Percentiles rank a stretch among this genome's conserved stretches.
Evolutionary conservation across 2,329 filamentous ascomycete species (phyloP).

Genomic region (Verticillium alfalfae): DNA sequence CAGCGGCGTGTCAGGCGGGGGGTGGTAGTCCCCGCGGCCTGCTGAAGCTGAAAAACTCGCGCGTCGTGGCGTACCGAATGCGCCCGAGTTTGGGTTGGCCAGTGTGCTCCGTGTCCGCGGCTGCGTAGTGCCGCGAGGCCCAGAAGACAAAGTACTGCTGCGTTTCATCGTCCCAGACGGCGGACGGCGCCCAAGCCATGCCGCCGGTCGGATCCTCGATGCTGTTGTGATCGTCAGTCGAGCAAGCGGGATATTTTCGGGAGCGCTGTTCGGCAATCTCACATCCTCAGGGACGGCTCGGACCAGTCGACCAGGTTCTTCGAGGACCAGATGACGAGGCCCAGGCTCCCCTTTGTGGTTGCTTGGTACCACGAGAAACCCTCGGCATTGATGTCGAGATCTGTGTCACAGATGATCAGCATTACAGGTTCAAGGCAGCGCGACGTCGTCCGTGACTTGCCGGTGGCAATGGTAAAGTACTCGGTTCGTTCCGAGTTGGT

Average conservation of each 20-base stretch:
- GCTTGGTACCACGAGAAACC: conserved; percentile 29
- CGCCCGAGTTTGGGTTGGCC: conserved; percentile 30
- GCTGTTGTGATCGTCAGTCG: conserved; percentile 9
- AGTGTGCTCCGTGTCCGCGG: conserved; percentile 36
- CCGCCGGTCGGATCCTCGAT: conserved; percentile 25
- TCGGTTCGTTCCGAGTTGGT: conserved; percentile 25
- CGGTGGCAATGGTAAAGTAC: conserved; percentile 27
- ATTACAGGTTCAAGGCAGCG: neutral
- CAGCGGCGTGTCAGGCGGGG: conserved; percentile 30
- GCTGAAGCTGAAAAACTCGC: conserved; percentile 43
- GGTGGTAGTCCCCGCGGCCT: conserved; percentile 37
- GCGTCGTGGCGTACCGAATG: conserved; percentile 45
- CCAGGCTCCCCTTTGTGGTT: conserved; percentile 25
- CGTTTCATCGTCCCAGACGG: conserved; percentile 25
- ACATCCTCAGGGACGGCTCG: conserved; percentile 14
- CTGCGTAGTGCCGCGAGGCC: conserved; percentile 36
- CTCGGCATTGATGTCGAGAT: conserved; percentile 25
- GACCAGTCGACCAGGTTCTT: conserved; percentile 28
- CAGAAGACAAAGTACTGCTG: conserved; percentile 42
- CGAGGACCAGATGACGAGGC: conserved; percentile 30
- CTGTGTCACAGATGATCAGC: conserved; percentile 8
- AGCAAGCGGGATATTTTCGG: neutral
- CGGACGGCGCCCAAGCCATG: conserved; percentile 31
- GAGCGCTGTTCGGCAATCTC: neutral
- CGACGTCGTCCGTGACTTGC: conserved; percentile 10